Percentiles rank a stretch among this genome's conserved stretches.
Conservation (phyloP, 2,329 filamentous ascomycete genomes). For the Ascochyta viciae-villosae region DNA sequence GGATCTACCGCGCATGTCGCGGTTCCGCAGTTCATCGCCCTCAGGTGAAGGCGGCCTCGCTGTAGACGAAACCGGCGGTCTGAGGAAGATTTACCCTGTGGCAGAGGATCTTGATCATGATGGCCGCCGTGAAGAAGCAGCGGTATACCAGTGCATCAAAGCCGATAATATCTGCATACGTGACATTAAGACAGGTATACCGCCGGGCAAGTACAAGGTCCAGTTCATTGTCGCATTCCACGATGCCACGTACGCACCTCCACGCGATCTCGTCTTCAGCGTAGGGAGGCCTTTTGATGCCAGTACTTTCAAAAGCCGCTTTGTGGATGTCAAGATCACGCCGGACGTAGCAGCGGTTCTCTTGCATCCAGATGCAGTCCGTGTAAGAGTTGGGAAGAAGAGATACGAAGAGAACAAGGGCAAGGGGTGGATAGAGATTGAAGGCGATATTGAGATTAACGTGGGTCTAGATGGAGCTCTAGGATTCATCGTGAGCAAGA, state of each 20-base stretch:
- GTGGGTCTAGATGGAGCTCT: conserved; percentile 48
- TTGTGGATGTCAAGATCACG: conserved; percentile 49
- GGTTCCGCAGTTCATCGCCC: conserved; percentile 36
- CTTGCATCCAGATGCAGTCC: conserved; percentile 47
- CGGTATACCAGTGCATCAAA: conserved; percentile 44
- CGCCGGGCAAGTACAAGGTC: conserved; percentile 47
- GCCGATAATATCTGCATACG: conserved; percentile 46
- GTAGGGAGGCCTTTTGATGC: conserved; percentile 49
- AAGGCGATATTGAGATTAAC: conserved; percentile 45
- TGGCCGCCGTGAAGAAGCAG: conserved; percentile 44
- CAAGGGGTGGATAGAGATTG: conserved; percentile 48
- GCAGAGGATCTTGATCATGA: conserved; percentile 47
- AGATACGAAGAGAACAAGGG: conserved; percentile 40
- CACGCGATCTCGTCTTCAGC: conserved; percentile 45
- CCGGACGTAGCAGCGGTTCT: conserved; percentile 48
- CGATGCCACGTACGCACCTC: conserved; percentile 24
- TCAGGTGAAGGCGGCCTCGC: conserved; percentile 43
- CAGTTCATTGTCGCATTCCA: conserved; percentile 46
- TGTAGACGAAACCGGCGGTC: conserved; percentile 32
- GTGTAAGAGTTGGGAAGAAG: conserved; percentile 42
- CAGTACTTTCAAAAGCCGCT: conserved; percentile 38
- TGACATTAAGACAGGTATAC: conserved; percentile 47
- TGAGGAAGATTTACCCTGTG: conserved; percentile 45
- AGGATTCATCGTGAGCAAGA: conserved; percentile 48
- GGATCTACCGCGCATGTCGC: conserved; percentile 30